These are phyloP conservation scores for Phymatotrichopsis omnivora DNA, from an alignment of 2,329 filamentous ascomycete genomes.

Conservation along the genomic window DNA sequence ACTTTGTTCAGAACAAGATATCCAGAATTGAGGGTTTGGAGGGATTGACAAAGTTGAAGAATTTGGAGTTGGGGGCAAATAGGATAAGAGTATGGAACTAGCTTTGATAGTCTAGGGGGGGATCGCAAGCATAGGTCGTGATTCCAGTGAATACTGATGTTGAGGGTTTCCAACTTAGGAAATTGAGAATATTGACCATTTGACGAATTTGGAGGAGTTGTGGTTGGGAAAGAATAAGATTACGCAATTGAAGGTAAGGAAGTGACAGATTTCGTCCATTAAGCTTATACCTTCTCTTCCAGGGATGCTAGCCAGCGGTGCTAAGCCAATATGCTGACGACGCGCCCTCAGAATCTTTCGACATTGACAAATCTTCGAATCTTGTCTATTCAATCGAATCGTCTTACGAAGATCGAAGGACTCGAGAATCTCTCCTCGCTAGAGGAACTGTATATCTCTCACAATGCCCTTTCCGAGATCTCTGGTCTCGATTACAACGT, in stretches of 20 bases:
- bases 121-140: background rate
- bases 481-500: constrained; percentile 58
- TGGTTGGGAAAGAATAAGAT: constrained; percentile 98
- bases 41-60: constrained; percentile 61
- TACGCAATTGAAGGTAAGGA: constrained; percentile 56
- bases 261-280: constrained; percentile 1
- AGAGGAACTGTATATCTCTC: constrained; percentile 89
- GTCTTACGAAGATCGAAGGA: constrained; percentile 67
- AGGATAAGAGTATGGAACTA: constrained; percentile 54
- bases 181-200: constrained; percentile 70
- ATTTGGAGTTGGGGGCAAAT: constrained; percentile 87
- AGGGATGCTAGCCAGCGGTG: background rate
- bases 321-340: no score
- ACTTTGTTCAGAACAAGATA: constrained; percentile 93
- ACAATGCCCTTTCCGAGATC: constrained; percentile 77
- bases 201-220: constrained; percentile 71
- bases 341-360: constrained; percentile 47
- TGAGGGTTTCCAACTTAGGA: constrained; percentile 40
- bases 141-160: constrained; percentile 12
- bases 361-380: constrained; percentile 70
- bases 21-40: constrained; percentile 75
- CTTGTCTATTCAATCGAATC: constrained; percentile 90
- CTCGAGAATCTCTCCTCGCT: constrained; percentile 64
- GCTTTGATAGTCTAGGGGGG: background rate
- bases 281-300: background rate